Evolutionary conservation across 352 stramenopile genomes (phyloP).

Genomic region (Globisporangium cylindrosporum): DNA sequence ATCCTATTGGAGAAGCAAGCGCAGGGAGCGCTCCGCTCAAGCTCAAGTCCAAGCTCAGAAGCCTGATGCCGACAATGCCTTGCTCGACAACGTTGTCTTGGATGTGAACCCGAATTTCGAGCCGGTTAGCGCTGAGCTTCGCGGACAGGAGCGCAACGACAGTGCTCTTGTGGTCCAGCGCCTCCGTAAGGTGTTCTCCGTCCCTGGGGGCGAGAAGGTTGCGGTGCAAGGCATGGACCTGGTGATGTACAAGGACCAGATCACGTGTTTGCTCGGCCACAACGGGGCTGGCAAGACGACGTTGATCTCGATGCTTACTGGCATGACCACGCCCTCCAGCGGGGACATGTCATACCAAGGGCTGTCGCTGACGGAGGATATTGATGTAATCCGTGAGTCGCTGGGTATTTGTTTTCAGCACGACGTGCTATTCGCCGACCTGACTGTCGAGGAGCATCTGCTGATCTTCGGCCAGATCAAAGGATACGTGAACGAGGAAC

Average conservation of each 20-base stretch:
- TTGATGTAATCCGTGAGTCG: not conserved
- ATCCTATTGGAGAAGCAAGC: not conserved
- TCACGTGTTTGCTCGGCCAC: not conserved
- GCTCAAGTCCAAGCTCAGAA: not conserved
- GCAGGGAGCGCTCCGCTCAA: not conserved
- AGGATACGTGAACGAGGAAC: not conserved
- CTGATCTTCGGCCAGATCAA: not conserved
- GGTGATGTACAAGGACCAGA: not conserved
- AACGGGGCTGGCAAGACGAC: not conserved
- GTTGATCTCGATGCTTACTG: not conserved
- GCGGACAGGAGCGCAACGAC: not conserved
- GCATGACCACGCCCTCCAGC: not conserved
- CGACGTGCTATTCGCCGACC: not conserved
- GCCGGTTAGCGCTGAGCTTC: not conserved
- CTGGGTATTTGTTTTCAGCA: not conserved
- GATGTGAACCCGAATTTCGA: not conserved
- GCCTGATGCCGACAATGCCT: not conserved
- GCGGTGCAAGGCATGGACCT: not conserved
- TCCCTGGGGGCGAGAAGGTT: not conserved
- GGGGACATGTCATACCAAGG: not conserved
- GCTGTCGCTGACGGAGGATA: not conserved
- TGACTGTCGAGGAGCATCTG: not conserved
- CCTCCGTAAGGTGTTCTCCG: not conserved
- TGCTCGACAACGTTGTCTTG: not conserved
- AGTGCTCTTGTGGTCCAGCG: not conserved